Evolutionary conservation across 371 early-diverging fungal species (phyloP), one percentile per base, ranked within the genome.

Genomic region (Smittium culicis): DNA sequence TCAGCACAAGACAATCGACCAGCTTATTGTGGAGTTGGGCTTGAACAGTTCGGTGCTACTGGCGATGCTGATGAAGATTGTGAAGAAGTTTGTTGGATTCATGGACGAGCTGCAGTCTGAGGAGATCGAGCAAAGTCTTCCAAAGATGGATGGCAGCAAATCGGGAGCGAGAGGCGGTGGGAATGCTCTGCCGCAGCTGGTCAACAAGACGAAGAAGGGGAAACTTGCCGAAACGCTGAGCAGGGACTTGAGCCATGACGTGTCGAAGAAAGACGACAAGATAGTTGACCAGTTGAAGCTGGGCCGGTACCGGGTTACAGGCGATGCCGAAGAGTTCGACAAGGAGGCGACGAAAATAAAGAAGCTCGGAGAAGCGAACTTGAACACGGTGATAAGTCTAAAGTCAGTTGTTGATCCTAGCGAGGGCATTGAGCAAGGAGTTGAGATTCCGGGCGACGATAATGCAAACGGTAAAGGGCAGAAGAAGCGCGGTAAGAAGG

Each of bases 11-110:
- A 80, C 86, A 0, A 79, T 96, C 8, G 91, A 93, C 61, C 88
- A 89, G 29, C 72, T 96, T 57, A 90, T 88, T 74, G 82, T 80
- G 67, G 96, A 96, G 62, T 75, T 96, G n/a, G 81, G 82, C 24
- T 72, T 96, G 60, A 88, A 93, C 0, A 81, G 83, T 14, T 83
- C 85, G 35, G 96, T 96, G 75, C 77, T 94, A 17, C 74, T 98
- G 78, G 98, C 97, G 0, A 75, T 96, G 72, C 94, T 98, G 74
- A 89, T 88, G 67, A 96, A 95, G 81, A 80, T 88, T 56, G 78
- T 95, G 63, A 83, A 89, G 69, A 92, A 90, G 77, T 64, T 64
- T 35, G 65, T 64, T 14, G 35, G n/a, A 8, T 34, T 35, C 28
- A 16, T 64, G 34, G 34, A 64, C 25, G 57, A 25, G 25, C 27